Evolutionary conservation across 306 rosid genomes (phyloP), one percentile per base, ranked within the genome.

Genomic region (Lagenaria siceraria): DNA sequence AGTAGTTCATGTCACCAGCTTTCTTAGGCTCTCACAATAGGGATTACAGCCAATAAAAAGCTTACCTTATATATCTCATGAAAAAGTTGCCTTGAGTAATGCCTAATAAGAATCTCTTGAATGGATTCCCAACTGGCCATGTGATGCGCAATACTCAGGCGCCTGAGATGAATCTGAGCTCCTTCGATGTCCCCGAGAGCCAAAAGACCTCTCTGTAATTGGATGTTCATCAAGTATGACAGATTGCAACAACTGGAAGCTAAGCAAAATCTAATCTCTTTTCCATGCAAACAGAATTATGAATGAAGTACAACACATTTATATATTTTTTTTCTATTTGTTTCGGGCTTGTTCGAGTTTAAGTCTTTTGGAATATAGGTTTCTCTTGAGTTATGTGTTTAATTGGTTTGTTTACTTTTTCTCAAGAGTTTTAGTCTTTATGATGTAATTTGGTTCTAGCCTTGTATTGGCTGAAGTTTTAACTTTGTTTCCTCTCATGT

Each of bases 161-260:
- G 90, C 85, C 88, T 94, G 71, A 94, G 84, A 87, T 90, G 92
- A 85, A 94, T 89, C 79, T 85, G 89, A 74, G 98, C 98, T 81
- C 96, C 97, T 87, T 94, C 98, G 79, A 94, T 91, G 85, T 94
- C 97, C 80, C 96, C 98, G 77, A 94, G 95, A 62, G 98, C 93
- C 93, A 80, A 87, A 27, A 94, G 89, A 78, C 97, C 98, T 83
- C 98, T 86, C 98, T 94, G 97, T 61, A 83, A 79, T 83, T 46
- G 48, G 79, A 61, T 74, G 74, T 53, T 70, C 49, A 49, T 24
- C 40, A 65, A 18, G 54, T 58, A 72, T 18, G 60, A 65, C 10
- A 64, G 35, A 63, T 66, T 54, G 4, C 12, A 29, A 68, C 43
- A 42, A 74, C 27, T 42, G 54, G 27, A 72, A 56, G 53, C 53